Conservation (phyloP, 768 basidiomycete genomes). For the Dioszegia hungarica region DNA sequence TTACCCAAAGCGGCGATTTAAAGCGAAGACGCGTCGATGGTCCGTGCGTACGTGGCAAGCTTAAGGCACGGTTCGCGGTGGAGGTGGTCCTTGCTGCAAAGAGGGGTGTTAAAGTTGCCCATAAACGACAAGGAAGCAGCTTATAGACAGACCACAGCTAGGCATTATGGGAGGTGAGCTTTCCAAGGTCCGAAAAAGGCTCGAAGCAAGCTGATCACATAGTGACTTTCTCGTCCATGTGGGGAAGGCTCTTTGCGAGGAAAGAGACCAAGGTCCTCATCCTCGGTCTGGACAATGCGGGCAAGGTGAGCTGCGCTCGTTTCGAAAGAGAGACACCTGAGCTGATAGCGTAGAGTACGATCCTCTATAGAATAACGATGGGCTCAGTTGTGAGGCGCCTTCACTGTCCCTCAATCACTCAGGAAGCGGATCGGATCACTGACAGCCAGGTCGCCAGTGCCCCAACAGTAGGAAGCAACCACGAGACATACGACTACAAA, state of each 20-base stretch:
- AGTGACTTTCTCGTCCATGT: conserved; percentile 46
- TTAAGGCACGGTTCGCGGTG: no score
- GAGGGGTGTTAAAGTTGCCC: no score
- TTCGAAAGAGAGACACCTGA: neutral
- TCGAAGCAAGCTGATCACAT: neutral
- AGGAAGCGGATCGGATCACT: no score
- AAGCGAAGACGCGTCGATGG: no score
- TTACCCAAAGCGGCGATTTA: no score
- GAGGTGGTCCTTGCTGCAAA: no score
- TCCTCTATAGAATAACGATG: conserved; percentile 48
- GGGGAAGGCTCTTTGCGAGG: conserved; percentile 42
- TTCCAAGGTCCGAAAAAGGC: neutral
- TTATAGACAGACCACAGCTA: neutral
- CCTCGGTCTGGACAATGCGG: conserved; percentile 49
- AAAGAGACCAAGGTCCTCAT: conserved; percentile 49
- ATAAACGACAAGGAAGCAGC: no score
- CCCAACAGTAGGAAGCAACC: conserved; percentile 48
- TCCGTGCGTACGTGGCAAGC: no score
- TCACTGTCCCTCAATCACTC: no score
- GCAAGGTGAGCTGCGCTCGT: conserved; percentile 32
- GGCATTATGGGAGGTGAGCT: conserved; percentile 29
- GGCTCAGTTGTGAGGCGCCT: conserved; percentile 37
- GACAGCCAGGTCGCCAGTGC: conserved; percentile 33
- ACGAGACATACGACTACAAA: conserved; percentile 50
- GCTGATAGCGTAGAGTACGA: conserved; percentile 33